A percentile compares a stretch with the other conserved stretches of the same genome.
Conservation (phyloP, 1,284 basidiomycete genomes). For the Heliocybe sulcata region DNA sequence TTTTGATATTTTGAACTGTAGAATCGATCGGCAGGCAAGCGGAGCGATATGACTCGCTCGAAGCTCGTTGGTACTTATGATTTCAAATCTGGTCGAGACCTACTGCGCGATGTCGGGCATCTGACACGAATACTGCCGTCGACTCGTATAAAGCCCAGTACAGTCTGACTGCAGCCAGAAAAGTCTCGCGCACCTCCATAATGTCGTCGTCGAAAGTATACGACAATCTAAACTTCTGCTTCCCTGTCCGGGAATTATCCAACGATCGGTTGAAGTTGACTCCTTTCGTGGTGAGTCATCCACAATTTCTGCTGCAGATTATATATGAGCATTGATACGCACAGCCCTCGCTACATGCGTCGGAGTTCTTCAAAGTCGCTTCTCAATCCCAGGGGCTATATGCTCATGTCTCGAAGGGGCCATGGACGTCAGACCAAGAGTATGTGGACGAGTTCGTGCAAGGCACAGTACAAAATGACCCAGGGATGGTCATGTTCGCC, state of each 20-base stretch:
- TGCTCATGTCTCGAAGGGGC: not conserved
- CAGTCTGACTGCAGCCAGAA: too few relatives aligned
- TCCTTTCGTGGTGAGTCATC: constrained; percentile 1
- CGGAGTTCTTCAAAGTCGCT: not conserved
- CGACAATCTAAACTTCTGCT: constrained; percentile 1
- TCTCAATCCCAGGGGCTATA: not conserved
- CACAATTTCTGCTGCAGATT: too few relatives aligned
- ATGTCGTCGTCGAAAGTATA: not conserved
- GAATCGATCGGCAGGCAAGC: too few relatives aligned
- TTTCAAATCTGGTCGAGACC: too few relatives aligned
- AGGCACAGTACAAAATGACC: not conserved
- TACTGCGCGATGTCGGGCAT: too few relatives aligned
- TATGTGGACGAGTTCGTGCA: not conserved
- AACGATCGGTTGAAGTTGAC: constrained; percentile 2
- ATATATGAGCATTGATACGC: not conserved
- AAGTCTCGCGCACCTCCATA: not conserved
- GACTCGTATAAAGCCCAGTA: too few relatives aligned
- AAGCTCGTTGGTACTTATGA: too few relatives aligned
- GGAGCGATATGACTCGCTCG: too few relatives aligned
- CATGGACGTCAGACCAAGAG: not conserved
- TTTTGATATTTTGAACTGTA: too few relatives aligned
- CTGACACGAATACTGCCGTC: too few relatives aligned
- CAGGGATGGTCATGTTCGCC: not conserved
- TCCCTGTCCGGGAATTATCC: not conserved
- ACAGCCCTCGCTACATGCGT: not conserved